Evolutionary conservation across 2,329 filamentous ascomycete species (phyloP), one percentile per base, ranked within the genome.

Genomic region (Albifimbria verrucaria): DNA sequence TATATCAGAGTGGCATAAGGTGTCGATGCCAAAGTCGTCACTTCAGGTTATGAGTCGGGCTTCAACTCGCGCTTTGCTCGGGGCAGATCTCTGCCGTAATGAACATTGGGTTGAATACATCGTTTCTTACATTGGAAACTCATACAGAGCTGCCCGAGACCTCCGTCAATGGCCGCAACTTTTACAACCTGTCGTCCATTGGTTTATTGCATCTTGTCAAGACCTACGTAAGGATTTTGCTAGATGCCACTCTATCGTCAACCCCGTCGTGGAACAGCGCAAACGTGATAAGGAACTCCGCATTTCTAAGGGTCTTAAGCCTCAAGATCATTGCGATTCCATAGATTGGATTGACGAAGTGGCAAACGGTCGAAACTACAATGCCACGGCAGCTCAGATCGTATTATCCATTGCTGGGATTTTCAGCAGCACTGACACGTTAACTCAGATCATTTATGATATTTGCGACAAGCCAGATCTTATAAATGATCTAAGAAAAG

Each of bases 321-420:
- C 32, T 5, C 15, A 39, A 12, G 32, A 39, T 17, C 18, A 39
- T 39, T n/a, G 4, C 23, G 80, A 83, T 65, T 79, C 77, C 53
- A 66, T 84, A 28, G 80, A 75, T 10, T 85, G 81, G 81, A 70
- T 75, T 52, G 80, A 83, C 53, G 68, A 70, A n/a, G 69, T 72
- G 43, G 78, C 78, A 7, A 52, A 54, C 1, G 50, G 56, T 7
- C 6, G 20, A 0, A 7, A 7, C 1, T 55, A 57, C 4, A 54
- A 65, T 21, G 49, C 56, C 2, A 57, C 53, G 12, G 36, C 45
- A 3, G 47, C 51, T 0, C 63, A 65, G 26, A 45, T 65, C 1
- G 15, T 18, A 2, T 62, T 68, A 20, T 69, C 72, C 1, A 73
- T 80, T 42, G 80, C 78, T 1, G 76, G 78, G 3, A 81, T 82